Base-by-base conservation (phyloP, 2,329 filamentous ascomycete genomes). In the Trichoderma sp. region DNA sequence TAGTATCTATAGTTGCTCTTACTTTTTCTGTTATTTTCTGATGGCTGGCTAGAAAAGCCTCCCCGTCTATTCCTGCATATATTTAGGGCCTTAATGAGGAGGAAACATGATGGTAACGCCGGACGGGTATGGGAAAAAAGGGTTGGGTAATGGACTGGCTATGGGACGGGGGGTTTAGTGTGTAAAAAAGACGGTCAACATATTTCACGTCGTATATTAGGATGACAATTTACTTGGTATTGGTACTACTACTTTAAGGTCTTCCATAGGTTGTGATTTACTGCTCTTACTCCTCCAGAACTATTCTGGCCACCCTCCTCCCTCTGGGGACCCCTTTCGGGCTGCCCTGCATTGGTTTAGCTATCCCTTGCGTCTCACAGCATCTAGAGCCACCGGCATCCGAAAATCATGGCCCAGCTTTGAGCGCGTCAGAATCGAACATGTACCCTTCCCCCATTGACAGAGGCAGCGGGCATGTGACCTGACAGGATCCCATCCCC, bases 51-150 rank as follows among this genome's bases (percentile, higher is more conserved):
- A 47, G 64, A 57, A 64, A 63, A 11, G 32, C 64, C 21, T 24
- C 62, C 9, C 21, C 51, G 30, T 24, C 21, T 34, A 36, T 63
- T 51, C 57, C 32, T 72, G 70, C 63, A 68, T 34, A 72, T 72
- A 72, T 69, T 32, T 68, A 71, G 34, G 62, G 65, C 60, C 43
- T 34, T 72, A 72, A 72, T 72, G 64, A 72, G 70, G 70, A 68
- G 70, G 64, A 53, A 43, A 57, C 57, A 64, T 58, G 64, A 72
- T 14, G 36, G 43, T 58, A 32, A 51, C 30, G 21, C 14, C 28
- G 51, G 56, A 21, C 15, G 30, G 36, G 34, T 36, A 57, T 57
- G 21, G 36, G 47, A 43, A 36, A 47, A 63, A 56, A 34, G 12
- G 28, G 34, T 36, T 36, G 34, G 61, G 53, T 68, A 62, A 63